A percentile compares a stretch with the other conserved stretches of the same genome.
These are phyloP conservation scores for Populus tremula DNA, from an alignment of 345 rosid species.

Conservation along the genomic window DNA sequence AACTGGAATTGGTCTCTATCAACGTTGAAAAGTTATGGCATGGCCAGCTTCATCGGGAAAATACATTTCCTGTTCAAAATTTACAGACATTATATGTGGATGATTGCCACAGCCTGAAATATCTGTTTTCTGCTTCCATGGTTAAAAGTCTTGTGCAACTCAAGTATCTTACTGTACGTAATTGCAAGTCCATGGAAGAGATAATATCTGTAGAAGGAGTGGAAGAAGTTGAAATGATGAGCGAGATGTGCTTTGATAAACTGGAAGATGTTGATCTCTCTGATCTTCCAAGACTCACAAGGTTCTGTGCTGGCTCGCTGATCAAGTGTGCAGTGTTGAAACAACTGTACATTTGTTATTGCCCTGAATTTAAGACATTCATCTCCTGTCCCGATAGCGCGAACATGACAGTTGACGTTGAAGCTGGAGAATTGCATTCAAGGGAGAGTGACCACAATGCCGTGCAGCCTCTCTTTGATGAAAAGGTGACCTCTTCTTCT, in stretches of 20 bases:
- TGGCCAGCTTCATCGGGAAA: neutral
- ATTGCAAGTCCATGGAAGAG: conserved; percentile 3
- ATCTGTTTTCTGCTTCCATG: neutral
- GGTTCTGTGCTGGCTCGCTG: neutral
- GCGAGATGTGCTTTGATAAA: conserved; percentile 1
- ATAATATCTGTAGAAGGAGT: neutral
- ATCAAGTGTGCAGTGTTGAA: conserved; percentile 2
- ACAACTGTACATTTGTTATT: neutral
- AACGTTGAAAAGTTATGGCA: neutral
- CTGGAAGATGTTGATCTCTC: neutral
- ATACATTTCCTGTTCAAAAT: neutral
- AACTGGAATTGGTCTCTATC: neutral
- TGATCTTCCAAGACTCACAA: conserved; percentile 7
- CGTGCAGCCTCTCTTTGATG: conserved; percentile 2
- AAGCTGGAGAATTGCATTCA: neutral
- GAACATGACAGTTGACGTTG: neutral
- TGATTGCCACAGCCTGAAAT: neutral
- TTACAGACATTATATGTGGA: neutral
- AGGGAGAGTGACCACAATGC: neutral
- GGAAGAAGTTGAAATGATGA: neutral
- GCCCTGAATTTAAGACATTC: conserved; percentile 12
- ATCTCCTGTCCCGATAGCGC: neutral
- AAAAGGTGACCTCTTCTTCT: conserved; percentile 2
- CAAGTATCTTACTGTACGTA: neutral
- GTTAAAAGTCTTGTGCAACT: conserved; percentile 4